These are phyloP conservation scores for Climacium dendroides DNA, from an alignment of 225 moss, liverwort and hornwort species.

Conservation along the genomic window DNA sequence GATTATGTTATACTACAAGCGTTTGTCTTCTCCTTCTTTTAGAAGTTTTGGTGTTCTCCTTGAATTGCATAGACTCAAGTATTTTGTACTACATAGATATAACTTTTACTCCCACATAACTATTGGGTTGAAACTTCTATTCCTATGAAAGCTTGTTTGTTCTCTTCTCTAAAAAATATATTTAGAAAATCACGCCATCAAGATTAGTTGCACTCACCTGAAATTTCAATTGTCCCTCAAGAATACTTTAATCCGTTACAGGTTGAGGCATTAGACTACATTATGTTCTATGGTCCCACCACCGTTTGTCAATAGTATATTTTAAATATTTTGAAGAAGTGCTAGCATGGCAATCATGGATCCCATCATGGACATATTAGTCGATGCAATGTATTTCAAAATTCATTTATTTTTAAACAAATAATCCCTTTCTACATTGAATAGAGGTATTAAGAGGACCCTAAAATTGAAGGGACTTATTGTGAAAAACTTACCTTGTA, in stretches of 20 bases:
- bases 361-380: no score
- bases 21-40: no score
- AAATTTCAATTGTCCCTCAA: not conserved
- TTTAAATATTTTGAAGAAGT: not conserved
- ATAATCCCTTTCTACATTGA: not conserved
- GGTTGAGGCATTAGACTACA: not conserved
- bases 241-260: no score
- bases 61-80: fast-evolving
- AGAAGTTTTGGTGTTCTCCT: not conserved
- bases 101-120: not conserved
- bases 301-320: not conserved
- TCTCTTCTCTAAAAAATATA: not conserved
- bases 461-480: no score
- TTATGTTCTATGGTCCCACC: no score
- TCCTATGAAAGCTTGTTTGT: not conserved
- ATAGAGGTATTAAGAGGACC: no score
- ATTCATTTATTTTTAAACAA: not conserved
- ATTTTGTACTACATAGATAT: not conserved
- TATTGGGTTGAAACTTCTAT: not conserved
- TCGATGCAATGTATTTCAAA: not conserved
- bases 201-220: fast-evolving
- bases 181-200: not conserved
- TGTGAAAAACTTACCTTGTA: no score
- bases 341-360: fast-evolving
- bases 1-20: no score